These are phyloP conservation scores for Priceomyces fermenticarens DNA, from an alignment of 805 yeast species.

Conservation along the genomic window DNA sequence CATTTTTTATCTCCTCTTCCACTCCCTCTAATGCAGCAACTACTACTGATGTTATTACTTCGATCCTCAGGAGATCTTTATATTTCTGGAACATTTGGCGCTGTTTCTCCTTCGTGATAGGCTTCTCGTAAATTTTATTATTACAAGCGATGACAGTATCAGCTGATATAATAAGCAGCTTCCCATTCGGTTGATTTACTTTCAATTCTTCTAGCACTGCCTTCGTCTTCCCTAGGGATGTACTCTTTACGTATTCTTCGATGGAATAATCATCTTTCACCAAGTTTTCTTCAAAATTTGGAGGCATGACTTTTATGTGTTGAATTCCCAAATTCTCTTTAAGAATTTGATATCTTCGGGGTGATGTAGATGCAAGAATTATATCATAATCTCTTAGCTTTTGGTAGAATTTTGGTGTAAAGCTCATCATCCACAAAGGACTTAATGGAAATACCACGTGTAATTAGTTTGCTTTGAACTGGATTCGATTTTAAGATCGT, in stretches of 20 bases:
- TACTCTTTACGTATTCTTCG: slow-evolving; percentile 58
- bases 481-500: too few relatives aligned
- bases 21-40: slow-evolving; percentile 14
- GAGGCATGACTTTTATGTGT: slow-evolving; percentile 47
- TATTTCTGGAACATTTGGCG: slow-evolving; percentile 26
- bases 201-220: slow-evolving; percentile 51
- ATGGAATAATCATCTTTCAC: slow-evolving; percentile 50
- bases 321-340: slow-evolving; percentile 49
- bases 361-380: slow-evolving; percentile 81
- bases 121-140: slow-evolving; percentile 75
- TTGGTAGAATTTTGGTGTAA: slow-evolving; percentile 4
- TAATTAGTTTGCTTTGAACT: too few relatives aligned
- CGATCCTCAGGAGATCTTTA: slow-evolving; percentile 14
- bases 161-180: slow-evolving; percentile 50
- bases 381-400: slow-evolving; percentile 23
- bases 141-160: slow-evolving; percentile 73
- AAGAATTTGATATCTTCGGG: slow-evolving; percentile 74
- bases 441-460: too few relatives aligned
- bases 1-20: slow-evolving; percentile 3
- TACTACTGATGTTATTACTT: slow-evolving; percentile 35
- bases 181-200: slow-evolving; percentile 19
- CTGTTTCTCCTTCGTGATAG: slow-evolving; percentile 36
- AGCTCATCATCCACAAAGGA: background rate
- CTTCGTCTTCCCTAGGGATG: slow-evolving; percentile 65
- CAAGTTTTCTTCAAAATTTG: slow-evolving; percentile 76